A percentile compares a stretch with the other conserved stretches of the same genome.
Evolutionary conservation across 2,329 filamentous ascomycete species (phyloP).

Genomic region (Cercospora brassicicola): DNA sequence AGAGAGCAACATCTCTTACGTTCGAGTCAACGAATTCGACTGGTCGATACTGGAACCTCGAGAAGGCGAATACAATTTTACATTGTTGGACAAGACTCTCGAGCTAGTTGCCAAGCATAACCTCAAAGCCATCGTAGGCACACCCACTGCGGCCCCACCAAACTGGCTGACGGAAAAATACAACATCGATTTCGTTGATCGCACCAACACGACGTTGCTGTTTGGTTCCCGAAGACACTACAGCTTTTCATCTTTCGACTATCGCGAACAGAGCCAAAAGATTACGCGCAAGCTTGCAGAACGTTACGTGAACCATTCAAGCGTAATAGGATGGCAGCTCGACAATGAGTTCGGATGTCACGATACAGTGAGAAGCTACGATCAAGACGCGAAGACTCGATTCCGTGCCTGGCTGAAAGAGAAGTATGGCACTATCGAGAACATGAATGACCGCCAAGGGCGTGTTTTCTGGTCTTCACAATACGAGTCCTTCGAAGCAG

Average conservation of each 20-base stretch:
- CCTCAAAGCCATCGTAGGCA: slow-evolving; percentile 29
- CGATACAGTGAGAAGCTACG: slow-evolving; percentile 31
- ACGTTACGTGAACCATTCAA: slow-evolving; percentile 28
- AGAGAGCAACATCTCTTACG: slow-evolving; percentile 28
- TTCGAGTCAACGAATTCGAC: slow-evolving; percentile 31
- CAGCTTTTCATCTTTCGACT: slow-evolving; percentile 31
- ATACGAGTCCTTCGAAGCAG: slow-evolving; percentile 27
- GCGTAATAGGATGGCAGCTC: slow-evolving; percentile 28
- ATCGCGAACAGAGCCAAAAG: slow-evolving; percentile 27
- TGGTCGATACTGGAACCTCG: slow-evolving; percentile 28
- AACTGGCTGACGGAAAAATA: slow-evolving; percentile 33
- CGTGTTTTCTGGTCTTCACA: slow-evolving; percentile 33
- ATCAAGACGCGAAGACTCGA: slow-evolving; percentile 29
- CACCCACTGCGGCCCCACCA: slow-evolving; percentile 29
- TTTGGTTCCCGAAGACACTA: slow-evolving; percentile 31
- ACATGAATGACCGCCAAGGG: slow-evolving; percentile 30
- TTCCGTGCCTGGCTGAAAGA: slow-evolving; percentile 29
- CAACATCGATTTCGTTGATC: slow-evolving; percentile 28
- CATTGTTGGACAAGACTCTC: slow-evolving; percentile 27
- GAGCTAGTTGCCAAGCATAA: slow-evolving; percentile 27
- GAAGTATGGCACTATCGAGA: slow-evolving; percentile 32
- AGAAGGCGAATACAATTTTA: slow-evolving; percentile 32
- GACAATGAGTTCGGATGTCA: slow-evolving; percentile 34
- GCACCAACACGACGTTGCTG: slow-evolving; percentile 26
- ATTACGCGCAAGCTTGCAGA: slow-evolving; percentile 30